Conservation (phyloP, 2,329 filamentous ascomycete genomes). For the Colletotrichum melonis region DNA sequence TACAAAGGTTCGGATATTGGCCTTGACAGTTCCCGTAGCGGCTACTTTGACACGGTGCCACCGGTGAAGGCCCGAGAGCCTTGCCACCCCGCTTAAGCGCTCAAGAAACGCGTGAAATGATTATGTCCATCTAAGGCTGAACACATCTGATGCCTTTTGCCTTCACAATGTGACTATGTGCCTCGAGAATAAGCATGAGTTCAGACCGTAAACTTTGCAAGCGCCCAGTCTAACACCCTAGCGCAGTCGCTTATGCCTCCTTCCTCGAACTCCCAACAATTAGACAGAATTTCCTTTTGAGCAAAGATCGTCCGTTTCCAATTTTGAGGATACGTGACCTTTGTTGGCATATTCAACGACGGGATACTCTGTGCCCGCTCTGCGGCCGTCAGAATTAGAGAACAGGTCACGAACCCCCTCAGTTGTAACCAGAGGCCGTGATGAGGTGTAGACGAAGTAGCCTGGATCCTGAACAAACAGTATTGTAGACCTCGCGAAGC, state of each 20-base stretch:
- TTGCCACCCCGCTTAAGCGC: not conserved
- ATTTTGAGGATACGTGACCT: slow-evolving; percentile 17
- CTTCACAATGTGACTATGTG: not conserved
- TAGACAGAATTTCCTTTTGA: slow-evolving; percentile 27
- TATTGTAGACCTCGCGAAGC: slow-evolving; percentile 27
- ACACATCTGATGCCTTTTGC: not conserved
- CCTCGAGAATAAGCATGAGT: not conserved
- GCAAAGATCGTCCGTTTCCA: slow-evolving; percentile 22
- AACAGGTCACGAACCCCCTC: slow-evolving; percentile 31
- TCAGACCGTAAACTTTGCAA: slow-evolving; percentile 20
- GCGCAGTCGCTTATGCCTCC: slow-evolving; percentile 33
- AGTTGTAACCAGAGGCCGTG: slow-evolving; percentile 30
- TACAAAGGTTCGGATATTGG: not conserved
- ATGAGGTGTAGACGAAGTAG: slow-evolving; percentile 5
- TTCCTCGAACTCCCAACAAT: slow-evolving; percentile 30
- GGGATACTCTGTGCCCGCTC: slow-evolving; percentile 26
- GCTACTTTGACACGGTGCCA: not conserved
- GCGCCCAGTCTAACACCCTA: slow-evolving; percentile 27
- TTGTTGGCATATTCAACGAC: slow-evolving; percentile 27
- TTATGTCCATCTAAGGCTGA: not conserved
- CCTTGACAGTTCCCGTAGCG: not conserved
- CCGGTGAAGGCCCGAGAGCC: not conserved
- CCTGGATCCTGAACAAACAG: slow-evolving; percentile 28
- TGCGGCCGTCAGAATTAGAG: slow-evolving; percentile 24
- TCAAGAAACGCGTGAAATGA: not conserved